Evolutionary conservation across 305 asterid genomes (phyloP).

Genomic region (Fraxinus latifolia): DNA sequence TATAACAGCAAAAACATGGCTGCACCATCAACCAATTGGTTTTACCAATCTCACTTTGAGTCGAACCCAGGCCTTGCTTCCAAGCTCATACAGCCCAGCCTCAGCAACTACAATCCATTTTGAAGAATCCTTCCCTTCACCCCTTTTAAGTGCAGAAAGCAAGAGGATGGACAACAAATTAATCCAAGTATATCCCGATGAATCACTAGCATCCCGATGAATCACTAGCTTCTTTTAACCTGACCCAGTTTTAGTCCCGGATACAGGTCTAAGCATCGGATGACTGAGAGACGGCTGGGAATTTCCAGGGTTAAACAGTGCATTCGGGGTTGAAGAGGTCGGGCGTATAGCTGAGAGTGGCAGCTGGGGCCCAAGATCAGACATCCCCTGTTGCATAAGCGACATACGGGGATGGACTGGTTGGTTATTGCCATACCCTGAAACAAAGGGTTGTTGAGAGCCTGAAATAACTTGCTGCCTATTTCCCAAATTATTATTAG

Average conservation of each 20-base stretch:
- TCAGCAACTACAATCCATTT: background rate
- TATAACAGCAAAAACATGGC: background rate
- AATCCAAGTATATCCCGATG: slow-evolving; percentile 20
- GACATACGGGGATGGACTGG: slow-evolving; percentile 43
- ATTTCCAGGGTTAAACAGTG: slow-evolving; percentile 31
- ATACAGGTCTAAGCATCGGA: slow-evolving; percentile 45
- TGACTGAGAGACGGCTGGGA: slow-evolving; percentile 42
- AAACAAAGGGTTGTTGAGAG: slow-evolving; percentile 37
- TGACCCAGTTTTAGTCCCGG: slow-evolving; percentile 48
- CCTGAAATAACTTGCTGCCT: slow-evolving; percentile 37
- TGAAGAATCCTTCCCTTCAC: background rate
- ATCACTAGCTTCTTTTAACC: slow-evolving; percentile 26
- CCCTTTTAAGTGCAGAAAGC: background rate
- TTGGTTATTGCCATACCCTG: slow-evolving; percentile 47
- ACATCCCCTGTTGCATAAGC: slow-evolving; percentile 41
- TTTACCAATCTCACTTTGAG: background rate
- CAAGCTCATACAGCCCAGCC: background rate
- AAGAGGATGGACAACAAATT: background rate
- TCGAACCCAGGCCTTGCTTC: background rate
- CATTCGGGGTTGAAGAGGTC: slow-evolving; percentile 38
- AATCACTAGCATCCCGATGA: slow-evolving; percentile 16
- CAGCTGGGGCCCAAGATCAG: slow-evolving; percentile 49
- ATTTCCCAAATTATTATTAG: slow-evolving; percentile 27
- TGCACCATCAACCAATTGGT: background rate
- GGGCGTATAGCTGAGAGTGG: slow-evolving; percentile 60